Base-by-base conservation (phyloP, 352 stramenopile genomes). In the Pythium sp. region DNA sequence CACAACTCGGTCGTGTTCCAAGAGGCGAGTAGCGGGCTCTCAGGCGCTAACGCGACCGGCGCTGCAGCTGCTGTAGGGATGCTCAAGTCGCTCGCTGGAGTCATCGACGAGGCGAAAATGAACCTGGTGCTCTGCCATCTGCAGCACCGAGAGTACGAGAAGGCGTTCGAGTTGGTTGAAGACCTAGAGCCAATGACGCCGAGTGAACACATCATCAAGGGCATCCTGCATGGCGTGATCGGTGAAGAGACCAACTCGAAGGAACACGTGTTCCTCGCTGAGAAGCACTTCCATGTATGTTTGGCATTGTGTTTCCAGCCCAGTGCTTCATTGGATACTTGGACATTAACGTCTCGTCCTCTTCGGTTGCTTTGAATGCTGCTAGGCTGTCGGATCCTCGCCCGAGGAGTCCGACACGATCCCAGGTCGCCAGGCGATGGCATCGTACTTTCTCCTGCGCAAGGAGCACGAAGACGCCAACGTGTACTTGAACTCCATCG, bases 401-500 rank as follows among this genome's bases (percentile, higher is more conserved):
- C 51, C 80, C 15, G 71, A 76, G 3, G 78, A 89, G 38, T 74
- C 70, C 12, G 78, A 94, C 34, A 92, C 86, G 22, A 91, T 94
- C 56, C 78, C 76, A 30, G 84, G 86, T 0, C 79, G 86, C 0
- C 84, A 94, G 56, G 78, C 74, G 55, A 94, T 91, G 84, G 84
- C 84, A 2, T 91, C 81, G 24, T 89, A 87, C 43, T 84, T 82
- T 63, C 64, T 93, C 15, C 41, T 93, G 11, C 82, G 85, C 9
- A 90, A 86, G 47, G 82, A 93, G 63, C 89, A 81, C 34, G 73
- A 67, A 0, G 82, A 91, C 32, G 86, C 74, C 3, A 84, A 85
- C 49, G 72, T 89, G n/a, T 92, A 92, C 68, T 51, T 94, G 41
- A 87, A 72, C 36, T 92, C 84, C 2, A 91, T 92, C 38, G 67